Evolutionary conservation across 1,284 basidiomycete species (phyloP).

Genomic region (Austroboletus novae-zelandiae): DNA sequence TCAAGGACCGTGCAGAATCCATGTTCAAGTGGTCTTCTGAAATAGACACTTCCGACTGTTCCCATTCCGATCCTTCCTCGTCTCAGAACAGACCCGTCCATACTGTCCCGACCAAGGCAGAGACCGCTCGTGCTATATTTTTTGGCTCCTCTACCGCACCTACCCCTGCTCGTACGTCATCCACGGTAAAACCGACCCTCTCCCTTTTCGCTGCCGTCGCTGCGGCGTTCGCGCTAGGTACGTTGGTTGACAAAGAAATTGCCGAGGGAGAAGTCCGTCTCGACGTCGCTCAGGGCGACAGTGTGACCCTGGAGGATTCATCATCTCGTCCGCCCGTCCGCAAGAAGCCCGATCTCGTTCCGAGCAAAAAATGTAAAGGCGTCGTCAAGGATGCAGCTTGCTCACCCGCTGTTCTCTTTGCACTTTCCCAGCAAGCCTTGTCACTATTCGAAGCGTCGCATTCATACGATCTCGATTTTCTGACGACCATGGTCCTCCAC

Average conservation of each 20-base stretch:
- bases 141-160: conserved; percentile 29
- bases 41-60: conserved; percentile 16
- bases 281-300: conserved; percentile 21
- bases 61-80: conserved; percentile 7
- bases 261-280: conserved; percentile 28
- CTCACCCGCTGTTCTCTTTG: conserved; percentile 39
- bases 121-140: conserved; percentile 33
- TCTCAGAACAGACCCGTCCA: conserved; percentile 6
- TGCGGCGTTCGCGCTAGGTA: conserved; percentile 56
- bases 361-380: conserved; percentile 27
- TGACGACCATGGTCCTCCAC: conserved; percentile 52
- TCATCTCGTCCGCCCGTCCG: conserved; percentile 23
- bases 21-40: conserved; percentile 43
- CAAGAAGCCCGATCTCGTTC: conserved; percentile 23
- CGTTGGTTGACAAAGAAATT: conserved; percentile 37
- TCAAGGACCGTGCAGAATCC: conserved; percentile 43
- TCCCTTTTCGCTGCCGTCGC: conserved; percentile 58
- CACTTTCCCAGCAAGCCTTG: conserved; percentile 47
- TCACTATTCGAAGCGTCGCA: conserved; percentile 39
- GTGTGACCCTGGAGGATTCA: conserved; percentile 19
- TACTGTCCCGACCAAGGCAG: conserved; percentile 18
- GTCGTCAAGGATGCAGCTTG: conserved; percentile 26
- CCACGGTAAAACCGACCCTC: conserved; percentile 41
- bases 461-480: conserved; percentile 49
- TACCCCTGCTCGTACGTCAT: conserved; percentile 7